A percentile compares a stretch with the other conserved stretches of the same genome.
Evolutionary conservation across 139 green algal species (phyloP).

Genomic region (Cymbomonas tetramitiformis): DNA sequence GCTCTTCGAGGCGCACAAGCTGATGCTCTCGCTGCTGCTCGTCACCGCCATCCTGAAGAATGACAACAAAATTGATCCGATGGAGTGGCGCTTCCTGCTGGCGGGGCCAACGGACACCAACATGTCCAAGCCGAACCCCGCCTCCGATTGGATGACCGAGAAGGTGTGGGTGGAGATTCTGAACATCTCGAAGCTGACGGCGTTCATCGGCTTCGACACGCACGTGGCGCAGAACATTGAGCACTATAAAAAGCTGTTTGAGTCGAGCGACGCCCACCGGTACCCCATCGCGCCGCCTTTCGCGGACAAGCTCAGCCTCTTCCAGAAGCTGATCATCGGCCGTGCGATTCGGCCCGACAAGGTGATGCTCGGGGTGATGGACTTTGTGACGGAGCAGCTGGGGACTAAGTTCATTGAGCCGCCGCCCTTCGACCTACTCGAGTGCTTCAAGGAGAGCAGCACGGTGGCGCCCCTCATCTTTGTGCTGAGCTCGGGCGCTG

Average conservation of each 20-base stretch:
- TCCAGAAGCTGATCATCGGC: slow-evolving; percentile 50
- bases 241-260: slow-evolving; percentile 54
- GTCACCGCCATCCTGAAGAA: slow-evolving; percentile 44
- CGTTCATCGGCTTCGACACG: slow-evolving; percentile 35
- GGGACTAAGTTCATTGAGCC: slow-evolving; percentile 56
- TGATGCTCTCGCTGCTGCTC: slow-evolving; percentile 60
- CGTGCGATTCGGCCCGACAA: slow-evolving; percentile 60
- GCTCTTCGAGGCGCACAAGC: slow-evolving; percentile 66
- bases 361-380: slow-evolving; percentile 38
- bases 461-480: slow-evolving; percentile 60
- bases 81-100: slow-evolving; percentile 50
- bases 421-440: slow-evolving; percentile 54
- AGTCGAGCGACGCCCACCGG: slow-evolving; percentile 52
- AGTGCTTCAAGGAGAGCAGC: slow-evolving; percentile 42
- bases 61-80: slow-evolving; percentile 32
- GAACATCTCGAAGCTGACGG: slow-evolving; percentile 40
- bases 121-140: slow-evolving; percentile 41
- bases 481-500: slow-evolving; percentile 52
- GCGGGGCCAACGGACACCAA: slow-evolving; percentile 30
- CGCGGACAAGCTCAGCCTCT: slow-evolving; percentile 32
- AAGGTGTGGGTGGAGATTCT: slow-evolving; percentile 61
- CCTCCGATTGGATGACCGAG: slow-evolving; percentile 52
- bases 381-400: slow-evolving; percentile 45
- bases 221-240: slow-evolving; percentile 35
- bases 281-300: slow-evolving; percentile 36